Evolutionary conservation across 345 rosid species (phyloP), one percentile per base, ranked within the genome.

Genomic region (Salix exigua): DNA sequence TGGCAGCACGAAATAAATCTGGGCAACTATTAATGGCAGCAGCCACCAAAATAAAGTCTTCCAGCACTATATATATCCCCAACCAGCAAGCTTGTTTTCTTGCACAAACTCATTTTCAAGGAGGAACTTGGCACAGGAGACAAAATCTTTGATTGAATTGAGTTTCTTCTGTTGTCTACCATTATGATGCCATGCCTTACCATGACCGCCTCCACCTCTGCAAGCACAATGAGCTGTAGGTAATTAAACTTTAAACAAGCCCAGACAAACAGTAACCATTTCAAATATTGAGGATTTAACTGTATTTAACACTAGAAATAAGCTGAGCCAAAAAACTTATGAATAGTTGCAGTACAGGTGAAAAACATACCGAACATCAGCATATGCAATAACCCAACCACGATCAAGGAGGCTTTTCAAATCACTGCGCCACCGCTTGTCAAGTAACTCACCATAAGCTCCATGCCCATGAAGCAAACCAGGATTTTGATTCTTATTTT

Each of bases 341-440:
- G 53, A 30, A 70, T 9, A 17, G 19, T 26, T 73, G 31, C 28
- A 33, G 30, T 13, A 18, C 18, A 38, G 28, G 23, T 60, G 51
- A 28, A 62, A 68, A 83, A 83, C 90, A 71, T 68, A 93, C 99
- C 99, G 87, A 75, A 93, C 98, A 80, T 96, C 97, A 70, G 99
- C 97, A 91, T 87, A 96, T 69, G 97, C 97, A 85, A 96, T 78
- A 75, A 90, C 83, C 98, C 99, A 93, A 78, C 99, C 96, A 78
- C 98, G 97, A 84, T 93, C 99, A 72, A 96, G 98, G 53, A 96
- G 95, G 87, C 98, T 93, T 83, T 96, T 96, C 78, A 93, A 82
- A 85, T 96, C 99, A 81, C 88, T 87, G 75, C 83, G 88, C 98
- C 98, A 96, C 72, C 97, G 83, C 82, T 96, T 96, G 82, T 92